A percentile compares a stretch with the other conserved stretches of the same genome.
These are phyloP conservation scores for Candida stauntonica DNA, from an alignment of 805 yeast species.

Conservation along the genomic window DNA sequence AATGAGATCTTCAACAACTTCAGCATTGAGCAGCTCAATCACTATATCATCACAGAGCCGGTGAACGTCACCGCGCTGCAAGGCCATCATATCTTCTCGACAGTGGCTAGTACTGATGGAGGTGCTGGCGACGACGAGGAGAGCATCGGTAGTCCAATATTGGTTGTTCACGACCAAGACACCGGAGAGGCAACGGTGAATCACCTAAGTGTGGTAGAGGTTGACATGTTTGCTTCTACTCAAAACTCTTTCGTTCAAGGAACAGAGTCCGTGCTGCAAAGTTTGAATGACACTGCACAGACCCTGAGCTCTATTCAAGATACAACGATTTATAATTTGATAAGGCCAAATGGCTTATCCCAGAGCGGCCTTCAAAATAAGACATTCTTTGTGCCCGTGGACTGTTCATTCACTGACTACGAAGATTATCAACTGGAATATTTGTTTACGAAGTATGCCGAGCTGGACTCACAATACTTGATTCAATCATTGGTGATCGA, in stretches of 20 bases:
- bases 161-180: conserved; percentile 16
- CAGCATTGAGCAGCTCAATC: conserved; percentile 8
- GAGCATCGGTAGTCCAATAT: conserved; percentile 28
- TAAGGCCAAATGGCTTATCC: neutral
- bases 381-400: conserved; percentile 46
- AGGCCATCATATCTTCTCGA: conserved; percentile 12
- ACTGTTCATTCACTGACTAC: conserved; percentile 31
- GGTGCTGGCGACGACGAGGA: conserved; percentile 3
- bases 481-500: conserved; percentile 34
- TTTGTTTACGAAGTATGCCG: conserved; percentile 31
- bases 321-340: conserved; percentile 1
- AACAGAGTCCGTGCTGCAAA: conserved; percentile 41
- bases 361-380: conserved; percentile 17
- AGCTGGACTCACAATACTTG: conserved; percentile 25
- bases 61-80: conserved; percentile 8
- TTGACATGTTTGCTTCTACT: conserved; percentile 53
- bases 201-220: conserved; percentile 47
- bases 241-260: conserved; percentile 69
- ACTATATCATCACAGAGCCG: conserved; percentile 16
- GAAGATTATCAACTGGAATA: conserved; percentile 44
- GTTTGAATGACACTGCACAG: conserved; percentile 18
- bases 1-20: conserved; percentile 5
- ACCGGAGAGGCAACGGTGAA: conserved; percentile 33
- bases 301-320: neutral
- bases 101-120: conserved; percentile 16